phyloP scores from a whole-genome alignment of 2,329 filamentous ascomycete genomes.

The Aspergillus melleus region DNA sequence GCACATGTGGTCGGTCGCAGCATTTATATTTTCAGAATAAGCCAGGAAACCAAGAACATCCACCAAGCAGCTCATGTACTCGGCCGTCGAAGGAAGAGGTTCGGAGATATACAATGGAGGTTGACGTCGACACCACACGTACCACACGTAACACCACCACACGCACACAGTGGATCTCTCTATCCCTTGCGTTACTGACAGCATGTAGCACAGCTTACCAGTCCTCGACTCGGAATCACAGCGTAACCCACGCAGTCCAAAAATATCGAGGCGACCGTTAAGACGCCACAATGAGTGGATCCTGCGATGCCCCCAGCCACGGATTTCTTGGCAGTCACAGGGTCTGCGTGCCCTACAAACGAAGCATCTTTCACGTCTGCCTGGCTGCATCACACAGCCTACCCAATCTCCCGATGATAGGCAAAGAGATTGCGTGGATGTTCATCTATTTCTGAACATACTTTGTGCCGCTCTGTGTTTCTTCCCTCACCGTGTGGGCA shows the following conservation, averaged over 20 bases:
- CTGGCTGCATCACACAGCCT: not conserved
- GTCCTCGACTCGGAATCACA: too few relatives aligned
- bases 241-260: not conserved
- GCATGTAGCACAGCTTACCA: not conserved
- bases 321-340: not conserved
- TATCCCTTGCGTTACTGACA: not conserved
- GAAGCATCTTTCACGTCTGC: not conserved
- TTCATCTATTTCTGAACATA: not conserved
- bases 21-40: not conserved
- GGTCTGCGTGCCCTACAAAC: not conserved
- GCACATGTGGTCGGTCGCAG: not conserved
- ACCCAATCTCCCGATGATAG: not conserved
- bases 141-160: not conserved
- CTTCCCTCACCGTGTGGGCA: not conserved
- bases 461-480: not conserved
- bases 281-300: constrained; percentile 4
- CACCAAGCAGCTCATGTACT: not conserved
- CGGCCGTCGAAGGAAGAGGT: not conserved
- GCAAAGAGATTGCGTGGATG: not conserved
- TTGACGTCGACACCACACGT: not conserved
- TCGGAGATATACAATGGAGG: not conserved
- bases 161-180: not conserved
- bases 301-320: constrained; percentile 3
- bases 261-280: not conserved
- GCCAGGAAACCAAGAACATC: not conserved